Evolutionary conservation across 73 alveolate species (phyloP), one percentile per base, ranked within the genome.

Genomic region (Paramecium bursaria): DNA sequence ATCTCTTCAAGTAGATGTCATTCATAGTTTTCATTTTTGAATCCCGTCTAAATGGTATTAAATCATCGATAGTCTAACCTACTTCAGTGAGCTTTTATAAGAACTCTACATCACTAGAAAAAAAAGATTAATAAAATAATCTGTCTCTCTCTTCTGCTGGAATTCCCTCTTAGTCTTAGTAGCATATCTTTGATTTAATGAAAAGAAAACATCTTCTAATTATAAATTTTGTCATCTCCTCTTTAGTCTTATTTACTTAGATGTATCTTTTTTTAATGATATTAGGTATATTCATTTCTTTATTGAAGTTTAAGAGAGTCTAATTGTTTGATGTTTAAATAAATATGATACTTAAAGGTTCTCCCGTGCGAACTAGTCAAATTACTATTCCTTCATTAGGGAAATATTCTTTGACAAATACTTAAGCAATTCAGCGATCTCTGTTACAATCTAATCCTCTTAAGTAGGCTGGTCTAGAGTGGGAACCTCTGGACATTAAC

Each of bases 1-100:
- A 11, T 33, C 50, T n/a, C 17, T 44, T 67, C 14, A 67, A 25
- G 35, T 39, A 67, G 3, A 35, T 42, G 21, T 67, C 82, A 67
- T 60, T 60, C 79, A 60, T 60, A 27, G 79, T 60, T 15, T 60
- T 60, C 79, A 60, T 60, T 60, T 60, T 60, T 4, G 79, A 60
- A 15, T 67, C 82, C 23, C 44, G 33, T 67, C 82, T 67, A 35
- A 67, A 67, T 14, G 82, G 82, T 5, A 67, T 67, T 47, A 67
- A 21, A 23, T 60, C 79, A 60, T 60, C 79, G 14, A 67, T 67
- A 19, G 82, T 21, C 44, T 67, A 53, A 2, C 44, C 3, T 35
- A 39, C 49, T 11, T 39, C 5, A 7, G 5, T 39, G 26, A 67
- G 35, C n/a, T 22, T 14, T 5, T 67, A 21, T 21, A 39, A 39